Base-by-base conservation (phyloP, 1,284 basidiomycete genomes). In the Entoloma clypeatum region DNA sequence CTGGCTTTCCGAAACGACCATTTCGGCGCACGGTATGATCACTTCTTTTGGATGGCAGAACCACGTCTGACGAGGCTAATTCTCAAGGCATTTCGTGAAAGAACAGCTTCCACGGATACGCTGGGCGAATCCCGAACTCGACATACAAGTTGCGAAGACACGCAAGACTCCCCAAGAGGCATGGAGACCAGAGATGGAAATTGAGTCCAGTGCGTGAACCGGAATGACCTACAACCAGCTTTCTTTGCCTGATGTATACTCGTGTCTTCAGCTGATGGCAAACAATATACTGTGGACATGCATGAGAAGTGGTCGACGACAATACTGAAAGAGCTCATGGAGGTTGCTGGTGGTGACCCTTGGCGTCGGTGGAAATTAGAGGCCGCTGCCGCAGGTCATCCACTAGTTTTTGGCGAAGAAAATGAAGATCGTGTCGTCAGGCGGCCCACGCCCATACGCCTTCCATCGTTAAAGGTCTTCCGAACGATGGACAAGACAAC, bases 101-200 rank as follows among this genome's bases (percentile, higher is more conserved):
- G 79, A 88, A 29, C 71, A 85, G 14, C 62, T 89, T 0, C 84
- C 84, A 2, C 70, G 82, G 23, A 84, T 89, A 67, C 79, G 75
- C 6, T 86, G 75, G 59, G 78, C 76, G 1, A 89, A 89, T 53
- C 85, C 83, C 0, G 55, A 66, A 7, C 52, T 86, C 19, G 65
- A 73, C 14, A 77, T 88, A 21, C 59, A 72, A 24, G 72, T 86
- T 0, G 68, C 72, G 45, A 77, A 69, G 49, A 53, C 70, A 21
- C 63, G 60, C 21, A 81, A 81, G 58, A 63, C 67, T 4, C 58
- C 60, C 34, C 59, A 70, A n/a, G 80, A 82, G 14, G 56, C 51
- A 0, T 82, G 77, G 77, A 65, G 65, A 39, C 75, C 82, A 0
- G 72, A 79, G 48, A 69, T 86, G 53, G 61, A 69, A 17, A 47